These are phyloP conservation scores for Taiozyma onychis DNA, from an alignment of 1,139 yeast species.

Conservation along the genomic window DNA sequence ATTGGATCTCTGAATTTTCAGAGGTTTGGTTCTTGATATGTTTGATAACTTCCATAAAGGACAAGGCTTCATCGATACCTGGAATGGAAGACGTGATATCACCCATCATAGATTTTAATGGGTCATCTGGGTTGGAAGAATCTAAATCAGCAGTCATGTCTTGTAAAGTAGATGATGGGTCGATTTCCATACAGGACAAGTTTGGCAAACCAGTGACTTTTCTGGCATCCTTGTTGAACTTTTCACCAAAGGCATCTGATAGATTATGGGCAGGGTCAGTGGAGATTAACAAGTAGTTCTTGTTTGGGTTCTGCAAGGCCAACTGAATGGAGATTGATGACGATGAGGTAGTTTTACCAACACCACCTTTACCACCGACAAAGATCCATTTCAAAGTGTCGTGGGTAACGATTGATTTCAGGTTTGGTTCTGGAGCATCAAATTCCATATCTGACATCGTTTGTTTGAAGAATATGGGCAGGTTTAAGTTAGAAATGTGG, in stretches of 20 bases:
- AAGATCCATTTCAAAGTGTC: conserved; percentile 88
- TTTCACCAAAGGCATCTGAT: conserved; percentile 97
- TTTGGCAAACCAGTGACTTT: conserved; percentile 84
- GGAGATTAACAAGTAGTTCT: conserved; percentile 81
- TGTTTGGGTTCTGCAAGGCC: conserved; percentile 73
- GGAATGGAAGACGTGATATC: conserved; percentile 95
- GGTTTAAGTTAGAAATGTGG: neutral
- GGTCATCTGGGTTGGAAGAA: conserved; percentile 42
- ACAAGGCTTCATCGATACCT: conserved; percentile 95
- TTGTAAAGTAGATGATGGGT: conserved; percentile 89
- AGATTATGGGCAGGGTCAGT: conserved; percentile 98
- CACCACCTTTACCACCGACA: conserved; percentile 99
- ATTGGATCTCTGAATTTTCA: conserved; percentile 43
- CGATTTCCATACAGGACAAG: conserved; percentile 96
- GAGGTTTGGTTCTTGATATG: conserved; percentile 77
- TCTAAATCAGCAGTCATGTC: conserved; percentile 68
- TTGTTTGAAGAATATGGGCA: neutral
- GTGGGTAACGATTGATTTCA: conserved; percentile 58
- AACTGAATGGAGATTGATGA: conserved; percentile 91
- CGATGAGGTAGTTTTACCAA: conserved; percentile 96
- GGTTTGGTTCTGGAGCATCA: conserved; percentile 51
- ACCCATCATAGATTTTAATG: conserved; percentile 68
- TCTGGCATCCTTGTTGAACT: conserved; percentile 94
- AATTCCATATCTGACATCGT: conserved; percentile 21
- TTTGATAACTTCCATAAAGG: conserved; percentile 95